Evolutionary conservation across 2,329 filamentous ascomycete species (phyloP), one percentile per base, ranked within the genome.

Genomic region (Zasmidium citrigriseum): DNA sequence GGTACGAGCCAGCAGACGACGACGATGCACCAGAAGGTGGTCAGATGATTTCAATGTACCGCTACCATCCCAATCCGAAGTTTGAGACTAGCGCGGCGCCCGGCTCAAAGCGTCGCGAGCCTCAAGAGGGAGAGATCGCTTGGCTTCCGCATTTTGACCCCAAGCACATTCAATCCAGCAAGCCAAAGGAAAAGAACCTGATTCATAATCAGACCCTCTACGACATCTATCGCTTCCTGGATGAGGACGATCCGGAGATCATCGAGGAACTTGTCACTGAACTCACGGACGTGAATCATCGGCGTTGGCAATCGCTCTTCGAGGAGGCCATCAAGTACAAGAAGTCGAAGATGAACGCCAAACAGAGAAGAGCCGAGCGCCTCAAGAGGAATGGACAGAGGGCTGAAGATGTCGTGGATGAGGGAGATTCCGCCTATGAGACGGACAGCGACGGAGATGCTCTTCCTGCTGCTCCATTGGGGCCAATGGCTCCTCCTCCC

Each of bases 191-290:
- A 4, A 54, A 34, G 29, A 18, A 55, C 12, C 29, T 27, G 10
- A 25, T 59, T 34, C 61, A 64, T 23, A 51, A 46, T 57, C 55
- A 58, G 22, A 60, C 53, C n/a, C 18, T 66, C 23, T 20, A 46
- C 18, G 58, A 64, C 45, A 53, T 54, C 1, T 63, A 57, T 44
- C 49, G 34, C 10, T 66, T 64, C 21, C 25, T 58, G 1, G 29
- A 24, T 18, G 58, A 57, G 46, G 52, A 49, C 7, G 54, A 63
- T 67, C 74, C 84, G 34, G 76, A 77, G 18, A 81, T 88, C 67
- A 78, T 89, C 2, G 67, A 68, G 2, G 58, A 68, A 34, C 59
- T 68, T 27, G 83, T 86, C 66, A 70, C 80, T 22, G 74, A 75
- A 48, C 77, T 79, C 4, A 71, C 76, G 25, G 73, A 80, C 29